Conservation (phyloP, 75 land plant species). For the Cunninghamia lanceolata region DNA sequence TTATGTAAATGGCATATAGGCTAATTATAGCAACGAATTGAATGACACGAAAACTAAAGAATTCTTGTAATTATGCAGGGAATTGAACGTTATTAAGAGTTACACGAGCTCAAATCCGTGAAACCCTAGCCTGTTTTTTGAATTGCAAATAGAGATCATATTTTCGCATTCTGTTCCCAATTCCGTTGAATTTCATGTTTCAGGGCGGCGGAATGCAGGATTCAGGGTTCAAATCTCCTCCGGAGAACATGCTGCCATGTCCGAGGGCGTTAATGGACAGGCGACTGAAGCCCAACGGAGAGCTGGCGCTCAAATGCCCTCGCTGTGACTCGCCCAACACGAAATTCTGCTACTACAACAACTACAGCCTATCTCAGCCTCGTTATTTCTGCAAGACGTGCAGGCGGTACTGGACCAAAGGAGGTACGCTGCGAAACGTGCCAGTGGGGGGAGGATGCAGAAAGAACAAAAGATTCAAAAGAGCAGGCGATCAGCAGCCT, state of each 20-base stretch:
- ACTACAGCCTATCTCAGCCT: slow-evolving; percentile 29
- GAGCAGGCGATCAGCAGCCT: background rate
- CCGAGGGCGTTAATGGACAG: slow-evolving; percentile 1
- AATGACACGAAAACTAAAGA: background rate
- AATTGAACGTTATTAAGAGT: background rate
- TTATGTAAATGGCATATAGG: no score
- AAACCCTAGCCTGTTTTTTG: background rate
- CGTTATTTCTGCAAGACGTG: slow-evolving; percentile 31
- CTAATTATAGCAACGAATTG: background rate
- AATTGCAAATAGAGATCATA: no score
- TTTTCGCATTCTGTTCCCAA: background rate
- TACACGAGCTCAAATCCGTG: no score
- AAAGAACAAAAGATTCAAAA: slow-evolving; percentile 17
- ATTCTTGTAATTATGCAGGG: background rate
- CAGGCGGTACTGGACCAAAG: slow-evolving; percentile 35
- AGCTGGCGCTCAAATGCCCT: slow-evolving; percentile 11
- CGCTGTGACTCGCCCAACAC: slow-evolving; percentile 25
- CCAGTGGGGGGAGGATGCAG: slow-evolving; percentile 28
- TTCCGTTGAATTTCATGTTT: background rate
- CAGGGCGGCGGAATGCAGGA: background rate
- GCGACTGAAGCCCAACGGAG: slow-evolving; percentile 8
- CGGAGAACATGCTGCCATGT: background rate
- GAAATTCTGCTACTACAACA: slow-evolving; percentile 28
- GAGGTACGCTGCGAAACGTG: slow-evolving; percentile 27
- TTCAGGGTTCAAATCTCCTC: background rate